Evolutionary conservation across 75 land plant genomes (phyloP).

Genomic region (Sequoiadendron giganteum): DNA sequence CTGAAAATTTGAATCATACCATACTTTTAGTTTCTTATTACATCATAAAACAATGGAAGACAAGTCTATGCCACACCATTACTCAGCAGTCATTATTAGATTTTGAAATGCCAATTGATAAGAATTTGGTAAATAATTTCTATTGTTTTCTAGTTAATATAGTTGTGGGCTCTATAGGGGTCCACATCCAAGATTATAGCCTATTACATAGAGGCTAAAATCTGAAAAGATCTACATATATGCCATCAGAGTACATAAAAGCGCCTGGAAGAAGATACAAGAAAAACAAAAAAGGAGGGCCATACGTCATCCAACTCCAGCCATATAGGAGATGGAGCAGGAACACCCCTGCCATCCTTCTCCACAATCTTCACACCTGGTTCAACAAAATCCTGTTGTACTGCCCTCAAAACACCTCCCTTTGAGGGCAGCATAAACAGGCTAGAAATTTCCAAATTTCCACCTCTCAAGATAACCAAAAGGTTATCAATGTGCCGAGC

Average conservation of each 20-base stretch:
- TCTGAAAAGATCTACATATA: not conserved
- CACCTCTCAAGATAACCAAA: too few relatives aligned
- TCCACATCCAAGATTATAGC: not conserved
- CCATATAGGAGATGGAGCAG: too few relatives aligned
- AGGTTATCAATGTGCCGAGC: too few relatives aligned
- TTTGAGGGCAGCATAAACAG: too few relatives aligned
- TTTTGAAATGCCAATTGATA: not conserved
- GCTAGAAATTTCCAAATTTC: too few relatives aligned
- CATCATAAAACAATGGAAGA: not conserved
- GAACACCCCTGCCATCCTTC: too few relatives aligned
- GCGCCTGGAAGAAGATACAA: not conserved
- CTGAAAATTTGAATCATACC: not conserved
- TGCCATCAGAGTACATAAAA: not conserved
- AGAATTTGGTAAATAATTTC: not conserved
- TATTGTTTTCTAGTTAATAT: not conserved
- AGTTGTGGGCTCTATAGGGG: too few relatives aligned
- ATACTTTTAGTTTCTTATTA: not conserved
- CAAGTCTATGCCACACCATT: not conserved
- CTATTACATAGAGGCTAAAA: not conserved
- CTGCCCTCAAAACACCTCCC: too few relatives aligned
- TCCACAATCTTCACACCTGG: too few relatives aligned
- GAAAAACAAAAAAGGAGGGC: not conserved
- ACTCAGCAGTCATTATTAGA: not conserved
- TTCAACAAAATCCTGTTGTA: too few relatives aligned
- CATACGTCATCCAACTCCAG: not conserved